A percentile compares a stretch with the other conserved stretches of the same genome.
Evolutionary conservation across 1,139 yeast genomes (phyloP).

Genomic region (Williopsis jadinii): DNA sequence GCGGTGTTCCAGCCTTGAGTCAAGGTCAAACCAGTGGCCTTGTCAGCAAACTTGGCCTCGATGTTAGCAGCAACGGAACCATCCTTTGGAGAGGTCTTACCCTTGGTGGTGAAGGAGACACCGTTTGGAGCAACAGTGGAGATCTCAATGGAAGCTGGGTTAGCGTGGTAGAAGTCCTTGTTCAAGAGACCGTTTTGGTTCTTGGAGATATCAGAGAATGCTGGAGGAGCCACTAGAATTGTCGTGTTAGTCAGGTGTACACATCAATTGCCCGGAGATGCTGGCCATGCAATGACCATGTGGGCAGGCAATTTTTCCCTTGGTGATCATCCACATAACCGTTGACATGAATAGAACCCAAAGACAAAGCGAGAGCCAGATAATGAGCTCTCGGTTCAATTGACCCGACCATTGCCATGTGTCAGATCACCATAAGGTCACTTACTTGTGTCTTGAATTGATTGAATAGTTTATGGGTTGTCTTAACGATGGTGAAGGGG

Average conservation of each 20-base stretch:
- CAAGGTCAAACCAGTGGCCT: slow-evolving; percentile 85
- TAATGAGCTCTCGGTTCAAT: no score
- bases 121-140: slow-evolving; percentile 96
- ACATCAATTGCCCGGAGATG: no score
- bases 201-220: slow-evolving; percentile 86
- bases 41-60: slow-evolving; percentile 92
- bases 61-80: slow-evolving; percentile 82
- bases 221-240: slow-evolving; percentile 53
- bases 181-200: slow-evolving; percentile 82
- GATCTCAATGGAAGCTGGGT: slow-evolving; percentile 83
- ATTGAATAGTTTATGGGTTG: no score
- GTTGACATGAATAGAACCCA: no score
- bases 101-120: slow-evolving; percentile 90
- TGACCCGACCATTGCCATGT: no score
- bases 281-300: no score
- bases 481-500: no score
- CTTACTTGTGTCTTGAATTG: no score
- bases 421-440: no score
- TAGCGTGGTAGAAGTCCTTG: slow-evolving; percentile 88
- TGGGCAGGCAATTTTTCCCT: no score
- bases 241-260: neutral
- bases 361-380: no score
- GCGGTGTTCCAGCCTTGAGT: slow-evolving; percentile 98
- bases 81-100: slow-evolving; percentile 71
- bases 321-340: no score